Conservation (phyloP, 768 basidiomycete genomes). For the Leccinum rimulosum region DNA sequence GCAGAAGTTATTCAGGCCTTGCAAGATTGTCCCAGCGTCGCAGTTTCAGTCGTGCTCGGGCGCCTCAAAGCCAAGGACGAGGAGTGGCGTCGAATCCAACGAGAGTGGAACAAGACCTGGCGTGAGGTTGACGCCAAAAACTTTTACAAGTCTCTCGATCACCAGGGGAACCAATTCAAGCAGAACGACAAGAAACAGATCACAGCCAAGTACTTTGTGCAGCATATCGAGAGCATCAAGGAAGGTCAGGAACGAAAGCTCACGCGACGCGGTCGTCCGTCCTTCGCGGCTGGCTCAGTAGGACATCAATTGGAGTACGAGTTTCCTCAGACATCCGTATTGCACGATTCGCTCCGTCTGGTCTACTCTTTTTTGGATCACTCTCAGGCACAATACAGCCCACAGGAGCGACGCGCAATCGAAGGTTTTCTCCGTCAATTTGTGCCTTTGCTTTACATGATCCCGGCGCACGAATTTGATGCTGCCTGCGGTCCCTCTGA, state of each 20-base stretch:
- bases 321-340: slow-evolving; percentile 72
- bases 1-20: slow-evolving; percentile 78
- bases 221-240: slow-evolving; percentile 71
- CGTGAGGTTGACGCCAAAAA: slow-evolving; percentile 95
- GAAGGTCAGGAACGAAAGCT: slow-evolving; percentile 49
- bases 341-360: slow-evolving; percentile 89
- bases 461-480: slow-evolving; percentile 64
- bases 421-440: slow-evolving; percentile 85
- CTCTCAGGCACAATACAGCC: slow-evolving; percentile 70
- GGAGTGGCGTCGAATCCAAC: slow-evolving; percentile 91
- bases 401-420: slow-evolving; percentile 74
- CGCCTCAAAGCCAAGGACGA: slow-evolving; percentile 93
- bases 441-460: slow-evolving; percentile 78
- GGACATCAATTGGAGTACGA: slow-evolving; percentile 76
- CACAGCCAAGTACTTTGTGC: slow-evolving; percentile 78
- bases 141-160: slow-evolving; percentile 96
- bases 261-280: slow-evolving; percentile 28
- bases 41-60: slow-evolving; percentile 86
- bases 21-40: slow-evolving; percentile 87
- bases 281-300: slow-evolving; percentile 46
- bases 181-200: slow-evolving; percentile 92
- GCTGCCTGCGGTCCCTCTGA: slow-evolving; percentile 58
- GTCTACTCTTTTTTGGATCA: slow-evolving; percentile 90
- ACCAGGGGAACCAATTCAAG: slow-evolving; percentile 94
- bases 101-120: slow-evolving; percentile 98